Conservation (phyloP, 805 yeast genomes). For the Tetrapisispora iriomotensis region DNA sequence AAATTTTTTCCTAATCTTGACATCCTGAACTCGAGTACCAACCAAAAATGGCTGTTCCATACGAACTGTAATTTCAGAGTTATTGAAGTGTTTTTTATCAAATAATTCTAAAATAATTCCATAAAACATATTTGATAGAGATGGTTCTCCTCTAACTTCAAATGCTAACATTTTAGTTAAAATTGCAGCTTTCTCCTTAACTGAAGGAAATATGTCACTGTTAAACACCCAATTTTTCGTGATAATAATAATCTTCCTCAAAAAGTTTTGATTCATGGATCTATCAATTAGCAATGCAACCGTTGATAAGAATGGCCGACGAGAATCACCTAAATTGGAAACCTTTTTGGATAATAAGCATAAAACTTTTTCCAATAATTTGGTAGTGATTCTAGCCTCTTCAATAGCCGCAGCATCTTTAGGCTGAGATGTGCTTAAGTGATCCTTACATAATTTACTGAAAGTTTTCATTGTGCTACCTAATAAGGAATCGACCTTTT, state of each 20-base stretch:
- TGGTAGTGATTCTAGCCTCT: constrained; percentile 74
- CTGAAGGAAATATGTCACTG: constrained; percentile 82
- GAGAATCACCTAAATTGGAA: constrained; percentile 82
- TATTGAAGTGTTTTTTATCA: constrained; percentile 63
- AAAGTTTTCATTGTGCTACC: constrained; percentile 78
- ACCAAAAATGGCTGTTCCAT: constrained; percentile 95
- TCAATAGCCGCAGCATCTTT: constrained; percentile 38
- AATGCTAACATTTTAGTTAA: constrained; percentile 88
- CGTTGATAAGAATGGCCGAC: constrained; percentile 76
- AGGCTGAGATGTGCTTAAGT: constrained; percentile 46
- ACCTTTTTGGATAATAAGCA: constrained; percentile 73
- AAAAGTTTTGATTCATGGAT: constrained; percentile 65
- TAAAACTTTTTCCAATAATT: constrained; percentile 62
- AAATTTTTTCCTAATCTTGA: constrained; percentile 59
- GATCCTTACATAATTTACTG: constrained; percentile 83
- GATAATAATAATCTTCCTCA: constrained; percentile 64
- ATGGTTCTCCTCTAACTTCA: constrained; percentile 78
- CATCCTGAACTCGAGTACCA: constrained; percentile 80
- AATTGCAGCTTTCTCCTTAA: constrained; percentile 92
- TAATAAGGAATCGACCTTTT: constrained; percentile 61
- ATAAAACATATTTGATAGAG: constrained; percentile 68
- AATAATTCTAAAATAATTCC: constrained; percentile 81
- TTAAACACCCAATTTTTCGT: constrained; percentile 88
- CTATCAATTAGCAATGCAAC: constrained; percentile 87
- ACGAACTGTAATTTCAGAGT: constrained; percentile 83